phyloP scores from a whole-genome alignment of 2,329 filamentous ascomycete genomes.

The Ophiostoma triangulosporum region DNA sequence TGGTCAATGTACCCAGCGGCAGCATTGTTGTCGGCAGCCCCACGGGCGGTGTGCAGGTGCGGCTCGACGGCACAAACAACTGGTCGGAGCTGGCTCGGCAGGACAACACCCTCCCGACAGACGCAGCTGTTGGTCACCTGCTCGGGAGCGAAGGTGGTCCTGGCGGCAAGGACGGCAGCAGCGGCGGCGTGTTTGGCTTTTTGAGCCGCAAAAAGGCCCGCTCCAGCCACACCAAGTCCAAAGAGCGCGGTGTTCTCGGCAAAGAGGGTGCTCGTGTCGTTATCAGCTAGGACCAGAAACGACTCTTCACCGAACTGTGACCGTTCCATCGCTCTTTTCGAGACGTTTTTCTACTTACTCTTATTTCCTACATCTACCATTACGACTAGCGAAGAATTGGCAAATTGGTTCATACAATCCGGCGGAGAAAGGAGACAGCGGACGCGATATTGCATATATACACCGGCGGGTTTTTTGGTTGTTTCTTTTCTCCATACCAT shows the following conservation, averaged over 20 bases:
- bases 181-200: constrained; percentile 76
- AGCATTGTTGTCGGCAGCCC: constrained; percentile 61
- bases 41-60: constrained; percentile 78
- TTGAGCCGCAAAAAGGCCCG: constrained; percentile 79
- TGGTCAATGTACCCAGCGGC: constrained; percentile 35
- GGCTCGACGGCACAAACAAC: constrained; percentile 66
- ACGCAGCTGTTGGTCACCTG: constrained; percentile 39
- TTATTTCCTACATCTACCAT: not conserved
- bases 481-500: not conserved
- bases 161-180: constrained; percentile 33
- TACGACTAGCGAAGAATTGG: constrained; percentile 1
- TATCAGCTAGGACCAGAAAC: constrained; percentile 41
- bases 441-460: constrained; percentile 4
- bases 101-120: constrained; percentile 58
- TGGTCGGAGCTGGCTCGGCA: constrained; percentile 86
- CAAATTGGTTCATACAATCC: not conserved
- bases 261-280: constrained; percentile 86
- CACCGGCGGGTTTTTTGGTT: constrained; percentile 5
- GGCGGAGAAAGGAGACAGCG: not conserved
- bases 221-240: constrained; percentile 85
- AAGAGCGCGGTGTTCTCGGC: constrained; percentile 82
- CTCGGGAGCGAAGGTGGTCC: constrained; percentile 32
- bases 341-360: not conserved
- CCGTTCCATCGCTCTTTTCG: not conserved
- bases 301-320: not conserved